Evolutionary conservation across 805 yeast genomes (phyloP), one percentile per base, ranked within the genome.

Genomic region (Soucietia sequanensis): DNA sequence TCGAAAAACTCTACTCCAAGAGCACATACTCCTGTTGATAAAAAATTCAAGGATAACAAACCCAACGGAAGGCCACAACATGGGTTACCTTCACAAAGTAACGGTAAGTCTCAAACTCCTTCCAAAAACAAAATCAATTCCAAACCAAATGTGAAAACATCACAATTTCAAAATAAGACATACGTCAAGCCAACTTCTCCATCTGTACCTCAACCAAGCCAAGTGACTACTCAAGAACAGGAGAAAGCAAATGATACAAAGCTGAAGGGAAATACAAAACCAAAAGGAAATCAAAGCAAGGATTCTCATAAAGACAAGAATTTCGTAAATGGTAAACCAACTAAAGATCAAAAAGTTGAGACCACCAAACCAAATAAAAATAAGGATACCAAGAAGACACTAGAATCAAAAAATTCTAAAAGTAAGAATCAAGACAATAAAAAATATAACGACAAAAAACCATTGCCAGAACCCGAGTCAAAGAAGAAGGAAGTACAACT

Each of bases 401-500:
- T n/a, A n/a, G 23, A 21, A 11, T 8, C 11, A 25, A 23, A 32
- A 17, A 15, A 5, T 8, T 17, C 27, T 15, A 20, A 23, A 6
- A 27, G 30, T 12, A 38, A 31, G 16, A 14, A 23, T 10, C 8
- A 20, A 18, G 19, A 23, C 22, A 18, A 17, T 17, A 13, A 21
- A 13, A 35, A 14, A 28, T 30, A 23, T 8, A 15, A 14, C 13
- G n/a, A 35, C 7, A 24, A 12, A 18, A n/a, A 28, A 4, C 27
- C 17, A 24, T 9, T 14, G 3, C 21, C 31, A 11, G 23, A 27
- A 30, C 21, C 19, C 24, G 21, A 23, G 30, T 9, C 14, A 19
- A 25, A 28, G 16, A 28, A 6, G 22, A 20, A 30, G 13, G 38
- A 28, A n/a, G 34, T 32, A 27, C 40, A 27, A 14, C 21, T 36